Evolutionary conservation across 1,284 basidiomycete genomes (phyloP).

Genomic region (Tremellales sp.): DNA sequence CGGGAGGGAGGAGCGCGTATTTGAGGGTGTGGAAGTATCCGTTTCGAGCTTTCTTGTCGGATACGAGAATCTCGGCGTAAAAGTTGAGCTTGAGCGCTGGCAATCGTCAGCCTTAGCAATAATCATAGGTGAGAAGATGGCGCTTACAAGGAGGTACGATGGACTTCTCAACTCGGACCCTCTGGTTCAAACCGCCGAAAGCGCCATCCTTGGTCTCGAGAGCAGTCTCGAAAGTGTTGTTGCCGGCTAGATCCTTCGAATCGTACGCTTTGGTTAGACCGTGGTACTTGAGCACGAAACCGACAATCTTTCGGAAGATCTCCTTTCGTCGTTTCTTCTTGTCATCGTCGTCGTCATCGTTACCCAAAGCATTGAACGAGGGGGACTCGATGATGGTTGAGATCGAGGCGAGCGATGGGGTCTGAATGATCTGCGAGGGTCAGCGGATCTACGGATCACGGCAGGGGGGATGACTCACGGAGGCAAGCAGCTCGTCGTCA

Average conservation of each 20-base stretch:
- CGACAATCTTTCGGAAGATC: conserved; percentile 53
- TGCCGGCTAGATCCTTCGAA: conserved; percentile 53
- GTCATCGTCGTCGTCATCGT: conserved; percentile 51
- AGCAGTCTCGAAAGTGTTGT: conserved; percentile 60
- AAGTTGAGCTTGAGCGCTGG: conserved; percentile 56
- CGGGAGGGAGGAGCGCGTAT: conserved; percentile 61
- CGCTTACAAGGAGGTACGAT: conserved; percentile 45
- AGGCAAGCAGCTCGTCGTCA: conserved; percentile 10
- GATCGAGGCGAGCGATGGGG: conserved; percentile 30
- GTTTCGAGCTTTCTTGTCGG: conserved; percentile 58
- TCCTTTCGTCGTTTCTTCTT: conserved; percentile 55
- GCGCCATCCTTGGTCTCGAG: conserved; percentile 56
- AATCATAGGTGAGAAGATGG: background rate
- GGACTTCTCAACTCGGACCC: conserved; percentile 56
- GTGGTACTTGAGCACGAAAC: conserved; percentile 61
- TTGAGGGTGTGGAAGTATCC: conserved; percentile 63
- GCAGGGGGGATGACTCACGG: background rate
- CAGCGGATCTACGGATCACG: conserved; percentile 2
- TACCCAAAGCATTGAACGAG: conserved; percentile 13
- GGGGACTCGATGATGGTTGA: conserved; percentile 26
- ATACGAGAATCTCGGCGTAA: conserved; percentile 53
- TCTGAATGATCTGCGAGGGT: conserved; percentile 22
- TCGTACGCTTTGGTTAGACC: conserved; percentile 55
- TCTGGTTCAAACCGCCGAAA: conserved; percentile 56
- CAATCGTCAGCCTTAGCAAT: background rate